These are phyloP conservation scores for Oenanthe sinensis DNA, from an alignment of 129 eudicot species.

Conservation along the genomic window DNA sequence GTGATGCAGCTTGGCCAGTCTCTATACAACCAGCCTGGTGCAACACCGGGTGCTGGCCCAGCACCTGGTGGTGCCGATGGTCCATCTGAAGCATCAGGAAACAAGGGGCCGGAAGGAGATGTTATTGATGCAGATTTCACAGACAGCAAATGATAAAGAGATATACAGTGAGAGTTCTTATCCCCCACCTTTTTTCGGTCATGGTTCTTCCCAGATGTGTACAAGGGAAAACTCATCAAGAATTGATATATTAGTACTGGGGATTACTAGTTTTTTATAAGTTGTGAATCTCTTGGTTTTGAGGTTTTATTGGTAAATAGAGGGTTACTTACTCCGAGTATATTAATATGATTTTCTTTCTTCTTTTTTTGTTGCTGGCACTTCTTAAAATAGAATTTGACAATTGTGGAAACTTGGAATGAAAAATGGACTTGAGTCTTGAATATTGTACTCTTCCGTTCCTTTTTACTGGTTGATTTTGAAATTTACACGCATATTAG, in stretches of 20 bases:
- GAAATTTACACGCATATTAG: too few relatives aligned
- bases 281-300: neutral
- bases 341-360: neutral
- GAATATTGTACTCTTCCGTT: neutral
- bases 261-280: neutral
- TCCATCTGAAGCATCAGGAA: slow-evolving; percentile 24
- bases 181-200: slow-evolving; percentile 2
- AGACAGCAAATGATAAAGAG: slow-evolving; percentile 56
- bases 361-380: neutral
- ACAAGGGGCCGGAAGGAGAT: slow-evolving; percentile 90
- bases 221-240: slow-evolving; percentile 2
- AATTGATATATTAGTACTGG: neutral
- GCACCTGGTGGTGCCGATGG: slow-evolving; percentile 36
- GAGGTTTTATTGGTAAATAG: neutral
- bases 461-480: too few relatives aligned
- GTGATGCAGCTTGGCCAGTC: slow-evolving; percentile 98
- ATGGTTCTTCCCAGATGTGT: neutral
- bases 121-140: slow-evolving; percentile 98
- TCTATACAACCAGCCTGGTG: slow-evolving; percentile 79
- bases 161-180: neutral
- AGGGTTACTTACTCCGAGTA: neutral
- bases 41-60: slow-evolving; percentile 40
- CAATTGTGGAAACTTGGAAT: neutral
- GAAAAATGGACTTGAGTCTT: neutral
- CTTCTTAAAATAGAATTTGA: neutral